Evolutionary conservation across 1,284 basidiomycete genomes (phyloP).

Genomic region (Tremellales sp.): DNA sequence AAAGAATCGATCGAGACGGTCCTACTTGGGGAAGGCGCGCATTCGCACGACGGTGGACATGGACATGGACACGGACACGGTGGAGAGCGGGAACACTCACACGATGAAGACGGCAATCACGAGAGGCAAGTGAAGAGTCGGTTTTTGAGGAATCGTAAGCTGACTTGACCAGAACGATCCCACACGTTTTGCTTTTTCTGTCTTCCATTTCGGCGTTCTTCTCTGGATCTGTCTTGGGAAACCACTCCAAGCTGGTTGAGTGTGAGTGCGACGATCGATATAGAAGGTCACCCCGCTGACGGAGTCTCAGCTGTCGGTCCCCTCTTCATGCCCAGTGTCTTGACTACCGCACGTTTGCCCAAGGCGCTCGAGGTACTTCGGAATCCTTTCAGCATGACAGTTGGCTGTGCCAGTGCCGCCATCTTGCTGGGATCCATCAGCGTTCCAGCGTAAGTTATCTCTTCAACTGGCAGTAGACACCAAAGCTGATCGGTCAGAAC

Average conservation of each 20-base stretch:
- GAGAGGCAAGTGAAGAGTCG: slow-evolving; percentile 11
- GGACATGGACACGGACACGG: slow-evolving; percentile 18
- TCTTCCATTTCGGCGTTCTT: slow-evolving; percentile 48
- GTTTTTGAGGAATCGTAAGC: neutral
- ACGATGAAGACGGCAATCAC: no score
- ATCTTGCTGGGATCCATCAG: slow-evolving; percentile 42
- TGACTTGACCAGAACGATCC: slow-evolving; percentile 47
- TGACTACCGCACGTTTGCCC: neutral
- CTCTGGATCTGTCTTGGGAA: slow-evolving; percentile 59
- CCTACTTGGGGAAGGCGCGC: slow-evolving; percentile 55
- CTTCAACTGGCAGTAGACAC: neutral
- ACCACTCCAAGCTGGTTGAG: slow-evolving; percentile 64
- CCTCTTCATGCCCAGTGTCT: slow-evolving; percentile 24
- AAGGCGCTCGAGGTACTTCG: slow-evolving; percentile 19
- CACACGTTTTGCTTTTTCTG: slow-evolving; percentile 58
- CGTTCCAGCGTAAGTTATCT: slow-evolving; percentile 54
- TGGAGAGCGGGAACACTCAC: slow-evolving; percentile 7
- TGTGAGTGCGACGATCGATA: slow-evolving; percentile 51
- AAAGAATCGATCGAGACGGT: slow-evolving; percentile 88
- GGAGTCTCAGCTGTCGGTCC: slow-evolving; percentile 33
- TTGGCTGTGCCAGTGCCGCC: slow-evolving; percentile 45
- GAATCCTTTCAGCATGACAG: slow-evolving; percentile 52
- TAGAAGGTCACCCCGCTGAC: slow-evolving; percentile 1
- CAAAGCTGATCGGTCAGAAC: slow-evolving; percentile 23
- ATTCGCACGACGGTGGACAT: slow-evolving; percentile 39